phyloP scores from a whole-genome alignment of 75 land plant species.

The Sequoiadendron giganteum region DNA sequence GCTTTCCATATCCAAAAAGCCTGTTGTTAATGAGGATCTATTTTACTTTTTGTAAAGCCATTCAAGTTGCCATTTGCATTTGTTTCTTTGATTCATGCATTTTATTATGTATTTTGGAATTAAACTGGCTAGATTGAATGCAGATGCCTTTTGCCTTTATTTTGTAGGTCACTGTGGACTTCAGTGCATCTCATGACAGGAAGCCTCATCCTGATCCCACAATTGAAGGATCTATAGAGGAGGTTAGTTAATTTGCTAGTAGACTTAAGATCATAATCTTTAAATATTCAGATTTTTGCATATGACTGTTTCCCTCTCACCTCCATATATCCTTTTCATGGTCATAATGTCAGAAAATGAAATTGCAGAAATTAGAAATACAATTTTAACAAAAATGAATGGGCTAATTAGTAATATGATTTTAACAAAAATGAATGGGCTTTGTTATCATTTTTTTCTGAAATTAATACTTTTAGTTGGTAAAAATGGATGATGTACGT shows the following conservation, averaged over 20 bases:
- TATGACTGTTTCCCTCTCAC: too few species aligned
- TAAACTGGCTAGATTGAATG: not conserved
- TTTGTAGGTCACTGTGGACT: conserved; percentile 44
- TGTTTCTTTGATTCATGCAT: not conserved
- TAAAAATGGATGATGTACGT: not conserved
- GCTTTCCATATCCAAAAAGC: not conserved
- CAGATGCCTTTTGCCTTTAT: not conserved
- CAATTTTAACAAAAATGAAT: not conserved
- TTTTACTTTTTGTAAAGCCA: not conserved
- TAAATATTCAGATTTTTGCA: not conserved
- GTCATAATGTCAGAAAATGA: not conserved
- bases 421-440: not conserved
- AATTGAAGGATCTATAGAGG: conserved; percentile 46
- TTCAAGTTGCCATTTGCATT: not conserved
- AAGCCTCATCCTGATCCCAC: conserved; percentile 42
- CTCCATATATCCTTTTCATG: not conserved
- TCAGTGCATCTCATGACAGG: conserved; percentile 41
- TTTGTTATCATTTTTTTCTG: not conserved
- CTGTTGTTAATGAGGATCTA: not conserved
- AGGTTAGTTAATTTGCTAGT: not conserved
- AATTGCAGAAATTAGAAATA: not conserved
- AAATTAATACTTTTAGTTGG: not conserved
- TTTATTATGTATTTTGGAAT: not conserved
- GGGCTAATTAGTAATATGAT: not conserved
- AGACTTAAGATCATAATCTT: not conserved